Percentiles rank a stretch among this genome's conserved stretches.
Evolutionary conservation across 208 protist genomes (phyloP).

Genomic region (Leishmania gerbilli): DNA sequence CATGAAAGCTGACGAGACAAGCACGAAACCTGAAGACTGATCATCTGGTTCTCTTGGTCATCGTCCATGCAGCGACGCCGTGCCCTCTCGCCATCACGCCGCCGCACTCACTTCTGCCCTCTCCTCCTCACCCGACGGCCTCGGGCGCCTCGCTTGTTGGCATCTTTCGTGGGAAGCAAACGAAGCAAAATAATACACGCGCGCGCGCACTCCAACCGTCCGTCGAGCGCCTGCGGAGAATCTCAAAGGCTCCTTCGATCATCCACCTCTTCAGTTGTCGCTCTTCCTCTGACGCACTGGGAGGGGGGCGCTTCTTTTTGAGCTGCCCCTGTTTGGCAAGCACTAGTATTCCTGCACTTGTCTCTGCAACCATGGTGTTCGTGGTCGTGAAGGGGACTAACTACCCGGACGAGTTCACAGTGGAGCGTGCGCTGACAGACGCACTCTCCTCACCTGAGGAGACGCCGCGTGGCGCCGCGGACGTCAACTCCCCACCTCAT

Average conservation of each 20-base stretch:
- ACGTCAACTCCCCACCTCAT: neutral
- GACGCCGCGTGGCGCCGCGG: neutral
- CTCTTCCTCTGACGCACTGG: neutral
- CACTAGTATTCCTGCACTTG: no score
- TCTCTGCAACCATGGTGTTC: slow-evolving; percentile 55
- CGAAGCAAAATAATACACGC: neutral
- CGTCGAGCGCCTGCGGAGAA: neutral
- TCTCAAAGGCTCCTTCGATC: neutral
- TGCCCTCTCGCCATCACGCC: neutral
- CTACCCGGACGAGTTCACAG: slow-evolving; percentile 76
- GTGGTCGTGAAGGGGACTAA: slow-evolving; percentile 81
- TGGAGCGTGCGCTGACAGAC: slow-evolving; percentile 46
- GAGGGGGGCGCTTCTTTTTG: neutral
- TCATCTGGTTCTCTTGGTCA: neutral
- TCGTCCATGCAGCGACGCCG: neutral
- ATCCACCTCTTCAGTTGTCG: neutral
- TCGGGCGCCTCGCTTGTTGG: neutral
- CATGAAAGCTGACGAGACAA: neutral
- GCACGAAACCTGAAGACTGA: neutral
- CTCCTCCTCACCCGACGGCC: neutral
- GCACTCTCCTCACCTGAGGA: slow-evolving; percentile 12
- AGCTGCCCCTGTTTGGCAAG: neutral
- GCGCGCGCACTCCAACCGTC: neutral
- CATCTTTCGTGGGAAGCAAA: neutral
- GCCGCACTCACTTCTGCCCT: neutral